phyloP scores from a whole-genome alignment of 1,284 basidiomycete species.

The Ustilago trichophora region DNA sequence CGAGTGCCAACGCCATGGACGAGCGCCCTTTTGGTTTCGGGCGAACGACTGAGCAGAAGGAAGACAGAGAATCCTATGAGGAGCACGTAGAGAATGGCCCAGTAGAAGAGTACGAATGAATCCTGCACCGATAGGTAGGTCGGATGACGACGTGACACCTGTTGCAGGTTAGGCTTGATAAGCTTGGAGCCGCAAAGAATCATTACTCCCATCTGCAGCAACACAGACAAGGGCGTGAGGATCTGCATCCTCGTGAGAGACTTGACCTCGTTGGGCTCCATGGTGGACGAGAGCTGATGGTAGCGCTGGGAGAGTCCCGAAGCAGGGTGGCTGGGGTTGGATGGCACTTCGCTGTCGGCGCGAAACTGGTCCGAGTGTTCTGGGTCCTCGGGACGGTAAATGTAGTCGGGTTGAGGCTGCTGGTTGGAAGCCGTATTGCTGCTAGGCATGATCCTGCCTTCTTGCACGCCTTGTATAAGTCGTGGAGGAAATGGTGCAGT shows the following conservation, averaged over 20 bases:
- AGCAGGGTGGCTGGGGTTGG: conserved; percentile 13
- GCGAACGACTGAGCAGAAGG: conserved; percentile 76
- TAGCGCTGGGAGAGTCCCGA: conserved; percentile 30
- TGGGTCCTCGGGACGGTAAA: conserved; percentile 49
- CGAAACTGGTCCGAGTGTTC: conserved; percentile 35
- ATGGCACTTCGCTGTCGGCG: conserved; percentile 16
- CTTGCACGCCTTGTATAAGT: too few relatives aligned
- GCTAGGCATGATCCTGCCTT: conserved; percentile 23
- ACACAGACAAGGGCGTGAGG: conserved; percentile 45
- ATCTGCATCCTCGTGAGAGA: conserved; percentile 47
- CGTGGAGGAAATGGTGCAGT: not conserved
- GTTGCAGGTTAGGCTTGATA: conserved; percentile 44
- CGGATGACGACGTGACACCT: conserved; percentile 69
- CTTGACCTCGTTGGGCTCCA: conserved; percentile 43
- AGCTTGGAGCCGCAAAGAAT: conserved; percentile 46
- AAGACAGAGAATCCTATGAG: conserved; percentile 83
- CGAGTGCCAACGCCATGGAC: conserved; percentile 77
- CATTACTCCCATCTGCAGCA: conserved; percentile 49
- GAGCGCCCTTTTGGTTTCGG: conserved; percentile 75
- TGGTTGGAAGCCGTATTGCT: conserved; percentile 8
- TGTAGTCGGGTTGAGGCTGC: conserved; percentile 65
- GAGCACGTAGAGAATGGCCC: conserved; percentile 69
- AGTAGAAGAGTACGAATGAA: conserved; percentile 75
- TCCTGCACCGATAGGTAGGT: conserved; percentile 78
- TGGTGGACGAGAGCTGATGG: conserved; percentile 33